Evolutionary conservation across 176 grass and related monocot genomes (phyloP).

Genomic region (Carex kokanica): DNA sequence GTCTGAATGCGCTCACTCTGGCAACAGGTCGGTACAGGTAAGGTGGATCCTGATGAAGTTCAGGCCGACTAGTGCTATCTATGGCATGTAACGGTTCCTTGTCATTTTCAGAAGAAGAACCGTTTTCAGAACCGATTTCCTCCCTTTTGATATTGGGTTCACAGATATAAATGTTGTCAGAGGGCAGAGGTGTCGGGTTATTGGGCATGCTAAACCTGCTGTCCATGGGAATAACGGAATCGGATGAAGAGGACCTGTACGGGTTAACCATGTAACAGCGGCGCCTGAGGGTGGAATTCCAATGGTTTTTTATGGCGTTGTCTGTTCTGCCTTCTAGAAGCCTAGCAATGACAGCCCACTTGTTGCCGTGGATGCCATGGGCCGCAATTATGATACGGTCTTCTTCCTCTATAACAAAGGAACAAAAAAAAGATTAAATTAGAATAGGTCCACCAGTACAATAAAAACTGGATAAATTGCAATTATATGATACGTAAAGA

Average conservation of each 20-base stretch:
- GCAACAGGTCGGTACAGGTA: slow-evolving; percentile 63
- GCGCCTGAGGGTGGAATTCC: slow-evolving; percentile 93
- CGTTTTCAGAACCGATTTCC: slow-evolving; percentile 13
- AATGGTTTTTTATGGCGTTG: slow-evolving; percentile 97
- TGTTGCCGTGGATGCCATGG: slow-evolving; percentile 84
- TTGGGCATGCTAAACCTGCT: background rate
- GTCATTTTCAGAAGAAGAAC: slow-evolving; percentile 23
- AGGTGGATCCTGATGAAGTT: slow-evolving; percentile 48
- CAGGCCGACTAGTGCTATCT: slow-evolving; percentile 16
- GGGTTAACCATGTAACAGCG: slow-evolving; percentile 36
- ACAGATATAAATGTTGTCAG: background rate
- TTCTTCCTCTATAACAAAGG: slow-evolving; percentile 71
- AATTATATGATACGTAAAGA: background rate
- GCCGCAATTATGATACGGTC: slow-evolving; percentile 80
- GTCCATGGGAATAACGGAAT: background rate
- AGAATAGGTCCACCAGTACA: background rate
- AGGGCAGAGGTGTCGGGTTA: background rate
- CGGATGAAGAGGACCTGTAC: slow-evolving; percentile 19
- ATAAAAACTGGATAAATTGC: background rate
- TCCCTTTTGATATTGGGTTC: slow-evolving; percentile 16
- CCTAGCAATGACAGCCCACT: slow-evolving; percentile 87
- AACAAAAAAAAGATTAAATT: slow-evolving; percentile 21
- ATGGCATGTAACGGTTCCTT: slow-evolving; percentile 12
- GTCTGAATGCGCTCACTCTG: slow-evolving; percentile 73
- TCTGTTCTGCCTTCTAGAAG: slow-evolving; percentile 90